Conservation (phyloP, 1,139 yeast species). For the Pneumocystis jirovecii region DNA sequence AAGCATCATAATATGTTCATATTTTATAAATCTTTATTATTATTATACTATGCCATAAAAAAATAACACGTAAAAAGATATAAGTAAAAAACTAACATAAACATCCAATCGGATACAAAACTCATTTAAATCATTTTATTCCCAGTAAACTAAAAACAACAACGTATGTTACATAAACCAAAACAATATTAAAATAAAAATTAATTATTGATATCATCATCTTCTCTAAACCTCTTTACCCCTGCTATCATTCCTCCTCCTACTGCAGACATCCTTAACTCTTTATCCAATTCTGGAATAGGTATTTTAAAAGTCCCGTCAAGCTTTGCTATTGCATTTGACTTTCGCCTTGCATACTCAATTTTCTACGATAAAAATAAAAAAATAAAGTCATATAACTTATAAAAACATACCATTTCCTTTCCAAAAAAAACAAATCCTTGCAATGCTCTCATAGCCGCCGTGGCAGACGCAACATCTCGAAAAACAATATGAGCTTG, state of each 20-base stretch:
- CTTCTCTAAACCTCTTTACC: not conserved
- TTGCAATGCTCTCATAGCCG: conserved; percentile 39
- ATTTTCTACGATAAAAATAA: conserved; percentile 20
- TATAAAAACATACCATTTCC: conserved; percentile 24
- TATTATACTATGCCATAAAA: not conserved
- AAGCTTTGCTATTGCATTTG: conserved; percentile 22
- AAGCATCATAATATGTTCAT: not conserved
- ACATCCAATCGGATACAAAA: not conserved
- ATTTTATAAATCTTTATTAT: not conserved
- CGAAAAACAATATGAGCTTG: conserved; percentile 60
- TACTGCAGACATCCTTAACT: not conserved
- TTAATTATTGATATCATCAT: not conserved
- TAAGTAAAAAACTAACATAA: not conserved
- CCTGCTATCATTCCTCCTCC: not conserved
- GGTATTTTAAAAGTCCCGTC: conserved; percentile 21
- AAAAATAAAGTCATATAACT: not conserved
- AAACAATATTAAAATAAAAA: not conserved
- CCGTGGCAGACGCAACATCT: conserved; percentile 35
- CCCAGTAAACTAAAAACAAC: not conserved
- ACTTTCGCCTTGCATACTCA: conserved; percentile 31
- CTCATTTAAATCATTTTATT: not conserved
- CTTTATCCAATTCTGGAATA: not conserved
- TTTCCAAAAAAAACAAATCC: conserved; percentile 43
- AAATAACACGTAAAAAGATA: not conserved
- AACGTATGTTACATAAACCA: not conserved